These are phyloP conservation scores for Talaromyces verruculosus DNA, from an alignment of 2,329 filamentous ascomycete genomes.

Conservation along the genomic window DNA sequence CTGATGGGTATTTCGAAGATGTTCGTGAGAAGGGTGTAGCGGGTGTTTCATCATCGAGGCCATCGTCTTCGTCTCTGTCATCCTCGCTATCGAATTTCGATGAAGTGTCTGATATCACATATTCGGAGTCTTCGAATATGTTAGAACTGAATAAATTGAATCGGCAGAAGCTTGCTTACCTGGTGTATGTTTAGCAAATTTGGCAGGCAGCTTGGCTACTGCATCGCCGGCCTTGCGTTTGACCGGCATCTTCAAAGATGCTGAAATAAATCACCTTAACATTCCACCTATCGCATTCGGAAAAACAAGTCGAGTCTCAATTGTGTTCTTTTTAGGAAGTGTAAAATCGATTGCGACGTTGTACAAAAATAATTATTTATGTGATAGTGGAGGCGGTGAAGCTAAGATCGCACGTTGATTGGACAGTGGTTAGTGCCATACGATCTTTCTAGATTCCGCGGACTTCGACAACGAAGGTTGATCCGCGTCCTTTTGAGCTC, in stretches of 20 bases:
- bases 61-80: constrained; percentile 27
- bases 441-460: constrained; percentile 19
- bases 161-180: constrained; percentile 23
- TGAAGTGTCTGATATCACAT: constrained; percentile 14
- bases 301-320: background rate
- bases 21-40: constrained; percentile 54
- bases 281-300: background rate
- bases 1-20: constrained; percentile 57
- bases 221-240: constrained; percentile 39
- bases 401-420: background rate
- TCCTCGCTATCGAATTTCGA: constrained; percentile 11
- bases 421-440: constrained; percentile 4
- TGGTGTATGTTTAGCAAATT: constrained; percentile 32
- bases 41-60: constrained; percentile 47
- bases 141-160: background rate
- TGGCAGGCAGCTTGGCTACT: constrained; percentile 31
- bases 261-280: background rate
- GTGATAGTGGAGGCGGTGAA: constrained; percentile 34
- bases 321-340: background rate
- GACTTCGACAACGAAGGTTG: background rate
- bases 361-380: constrained; percentile 30
- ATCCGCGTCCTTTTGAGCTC: background rate
- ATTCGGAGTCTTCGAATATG: constrained; percentile 3
- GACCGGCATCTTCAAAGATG: constrained; percentile 31
- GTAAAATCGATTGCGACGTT: background rate